Percentiles rank a stretch among this genome's conserved stretches.
Evolutionary conservation across 805 yeast species (phyloP).

Genomic region (Barnettozyma wickerhamii): DNA sequence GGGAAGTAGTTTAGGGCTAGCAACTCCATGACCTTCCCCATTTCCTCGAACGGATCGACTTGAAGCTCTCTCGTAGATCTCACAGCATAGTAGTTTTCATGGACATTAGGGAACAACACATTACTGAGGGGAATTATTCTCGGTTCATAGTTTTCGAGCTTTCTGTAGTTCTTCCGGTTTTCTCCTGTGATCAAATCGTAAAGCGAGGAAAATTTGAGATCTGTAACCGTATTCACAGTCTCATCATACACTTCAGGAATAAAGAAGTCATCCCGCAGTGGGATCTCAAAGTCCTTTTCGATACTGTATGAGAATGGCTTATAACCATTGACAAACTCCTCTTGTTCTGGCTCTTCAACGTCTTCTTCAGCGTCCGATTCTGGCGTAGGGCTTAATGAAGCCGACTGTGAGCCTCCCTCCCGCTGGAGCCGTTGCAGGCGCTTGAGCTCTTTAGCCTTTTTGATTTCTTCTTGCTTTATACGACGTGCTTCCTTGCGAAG

Average conservation of each 20-base stretch:
- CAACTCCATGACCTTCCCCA: conserved; percentile 47
- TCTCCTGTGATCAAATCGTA: conserved; percentile 15
- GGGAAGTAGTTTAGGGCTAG: conserved; percentile 39
- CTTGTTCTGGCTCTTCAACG: not conserved
- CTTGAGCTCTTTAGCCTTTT: conserved; percentile 5
- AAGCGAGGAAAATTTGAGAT: conserved; percentile 21
- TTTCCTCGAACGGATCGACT: conserved; percentile 59
- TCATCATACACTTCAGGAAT: conserved; percentile 27
- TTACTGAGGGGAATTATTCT: conserved; percentile 25
- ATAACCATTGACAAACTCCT: conserved; percentile 19
- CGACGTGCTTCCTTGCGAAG: too few relatives aligned
- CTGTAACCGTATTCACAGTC: conserved; percentile 10
- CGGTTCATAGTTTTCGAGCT: conserved; percentile 26
- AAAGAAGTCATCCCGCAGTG: conserved; percentile 27
- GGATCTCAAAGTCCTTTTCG: conserved; percentile 20
- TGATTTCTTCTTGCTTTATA: not conserved
- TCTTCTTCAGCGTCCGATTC: conserved; percentile 5
- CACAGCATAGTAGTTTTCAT: conserved; percentile 46
- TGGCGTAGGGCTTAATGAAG: not conserved
- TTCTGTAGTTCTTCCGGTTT: conserved; percentile 23
- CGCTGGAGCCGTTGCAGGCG: conserved; percentile 1
- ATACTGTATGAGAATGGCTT: conserved; percentile 19
- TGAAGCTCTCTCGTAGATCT: conserved; percentile 47
- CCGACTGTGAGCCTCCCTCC: not conserved
- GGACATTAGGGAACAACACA: conserved; percentile 39